Base-by-base conservation (phyloP, 306 rosid genomes). In the Gillenia trifoliata region DNA sequence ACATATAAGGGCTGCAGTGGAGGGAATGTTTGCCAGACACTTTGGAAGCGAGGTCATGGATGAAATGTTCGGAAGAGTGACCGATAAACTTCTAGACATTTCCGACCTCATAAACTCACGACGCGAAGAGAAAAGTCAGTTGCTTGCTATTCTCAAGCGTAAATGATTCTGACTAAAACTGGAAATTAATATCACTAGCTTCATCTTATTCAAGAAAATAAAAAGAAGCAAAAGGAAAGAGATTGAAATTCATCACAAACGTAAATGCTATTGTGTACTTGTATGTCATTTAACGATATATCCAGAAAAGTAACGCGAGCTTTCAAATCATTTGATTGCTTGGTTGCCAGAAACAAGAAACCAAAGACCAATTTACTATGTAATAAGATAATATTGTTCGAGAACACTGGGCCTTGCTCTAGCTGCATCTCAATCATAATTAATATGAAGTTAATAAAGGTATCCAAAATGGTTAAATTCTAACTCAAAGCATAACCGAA, bases 1-100 rank as follows among this genome's bases (percentile, higher is more conserved):
- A 65, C 89, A 86, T 67, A 34, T 78, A 1, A 77, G 93, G 72
- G 93, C 91, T 73, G 85, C 82, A 11, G 71, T 75, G 85, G 91
- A 86, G 54, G 81, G 75, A 9, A 70, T 49, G 33, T 84, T 89
- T 82, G 65, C 45, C 20, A n/a, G 29, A 25, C 88, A 84, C 6
- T 86, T 89, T 30, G 85, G 82, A 15, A 17, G 12, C 12, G 59
- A 71, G 41, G 43, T 74, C 40, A 72, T 83, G 0, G 78, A 83
- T 63, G 68, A 84, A 55, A 55, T 86, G 71, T 88, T 88, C 36
- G 60, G 49, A 31, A 84, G 85, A 25, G 23, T 84, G 11, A 30
- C 34, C 45, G 25, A 66, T 47, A 81, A 71, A 3, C 76, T 78
- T 57, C 20, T 38, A 1, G 30, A 64, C 19, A 65, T 62, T 23